Conservation (phyloP, 2,329 filamentous ascomycete genomes). For the Botrytis deweyae region DNA sequence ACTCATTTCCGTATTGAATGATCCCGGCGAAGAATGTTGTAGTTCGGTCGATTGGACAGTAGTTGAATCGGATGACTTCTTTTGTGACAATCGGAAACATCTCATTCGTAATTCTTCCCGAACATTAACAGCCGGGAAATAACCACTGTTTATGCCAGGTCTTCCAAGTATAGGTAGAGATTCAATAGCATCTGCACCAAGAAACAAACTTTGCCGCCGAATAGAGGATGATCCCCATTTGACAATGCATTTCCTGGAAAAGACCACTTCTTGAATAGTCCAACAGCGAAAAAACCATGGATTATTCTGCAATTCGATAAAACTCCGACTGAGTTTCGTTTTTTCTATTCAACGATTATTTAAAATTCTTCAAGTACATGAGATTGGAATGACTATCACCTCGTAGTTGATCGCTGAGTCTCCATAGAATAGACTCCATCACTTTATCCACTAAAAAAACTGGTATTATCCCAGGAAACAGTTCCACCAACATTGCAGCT, state of each 20-base stretch:
- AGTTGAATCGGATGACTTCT: too few relatives aligned
- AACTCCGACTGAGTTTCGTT: fast-evolving
- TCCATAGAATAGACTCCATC: too few relatives aligned
- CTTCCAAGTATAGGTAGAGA: too few relatives aligned
- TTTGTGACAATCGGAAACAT: too few relatives aligned
- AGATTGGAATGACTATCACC: background rate
- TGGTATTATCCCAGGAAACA: too few relatives aligned
- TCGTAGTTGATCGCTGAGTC: background rate
- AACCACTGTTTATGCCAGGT: background rate
- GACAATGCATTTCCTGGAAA: background rate
- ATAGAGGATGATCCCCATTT: background rate
- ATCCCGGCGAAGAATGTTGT: fast-evolving
- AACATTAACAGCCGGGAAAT: fast-evolving
- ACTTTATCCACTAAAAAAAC: too few relatives aligned
- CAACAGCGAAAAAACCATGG: background rate
- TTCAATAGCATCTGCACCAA: fast-evolving
- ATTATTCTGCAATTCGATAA: background rate
- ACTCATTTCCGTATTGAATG: fast-evolving
- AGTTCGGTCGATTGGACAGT: too few relatives aligned
- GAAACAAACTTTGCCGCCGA: fast-evolving
- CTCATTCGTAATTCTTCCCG: too few relatives aligned
- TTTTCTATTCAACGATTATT: background rate
- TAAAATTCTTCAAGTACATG: background rate
- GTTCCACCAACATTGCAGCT: background rate
- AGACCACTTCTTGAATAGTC: background rate